Base-by-base conservation (phyloP, 768 basidiomycete genomes). In the Psilocybe cyanescens region DNA sequence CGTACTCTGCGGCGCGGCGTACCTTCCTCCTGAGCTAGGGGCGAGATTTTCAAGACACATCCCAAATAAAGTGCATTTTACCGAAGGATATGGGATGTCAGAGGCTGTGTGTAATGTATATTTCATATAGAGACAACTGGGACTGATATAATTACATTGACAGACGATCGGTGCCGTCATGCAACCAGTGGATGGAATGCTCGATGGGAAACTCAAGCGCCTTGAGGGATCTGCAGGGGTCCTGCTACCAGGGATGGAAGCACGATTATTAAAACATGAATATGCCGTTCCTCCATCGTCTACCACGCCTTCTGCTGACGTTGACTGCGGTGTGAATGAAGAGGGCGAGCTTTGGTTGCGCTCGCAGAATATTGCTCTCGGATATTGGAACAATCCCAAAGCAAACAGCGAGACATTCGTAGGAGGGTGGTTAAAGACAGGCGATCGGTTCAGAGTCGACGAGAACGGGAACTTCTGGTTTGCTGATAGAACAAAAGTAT, bases 341-440 rank as follows among this genome's bases (percentile, higher is more conserved):
- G 74, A 81, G 0, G 92, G 90, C 1, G 89, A 94, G 64, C 73
- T 93, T 3, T 86, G 82, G 75, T 67, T 92, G 9, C 78, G 76
- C 41, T 82, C 88, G n/a, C 69, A 61, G 0, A 88, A 84, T 61
- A 70, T 91, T 29, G 82, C 85, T 0, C 69, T 85, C 0, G 92
- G 92, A 0, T 94, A 94, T 71, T 88, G 85, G 84, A 83, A 86
- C 48, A 89, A 93, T 68, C 81, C 85, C 54, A 78, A 83, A 61
- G 88, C 90, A 0, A 91, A 85, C 28, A 75, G 75, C 54, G 84
- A 85, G 65, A 87, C 90, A 0, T 94, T 93, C 68, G 67, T 83
- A 9, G 78, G 83, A 49, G 90, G 91, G n/a, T 94, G 92, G 92
- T 66, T 94, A 29, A 79, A 77, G 56, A 93, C 90, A 0, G 92